phyloP scores from a whole-genome alignment of 257 asterid genomes.

The Mentha longifolia region DNA sequence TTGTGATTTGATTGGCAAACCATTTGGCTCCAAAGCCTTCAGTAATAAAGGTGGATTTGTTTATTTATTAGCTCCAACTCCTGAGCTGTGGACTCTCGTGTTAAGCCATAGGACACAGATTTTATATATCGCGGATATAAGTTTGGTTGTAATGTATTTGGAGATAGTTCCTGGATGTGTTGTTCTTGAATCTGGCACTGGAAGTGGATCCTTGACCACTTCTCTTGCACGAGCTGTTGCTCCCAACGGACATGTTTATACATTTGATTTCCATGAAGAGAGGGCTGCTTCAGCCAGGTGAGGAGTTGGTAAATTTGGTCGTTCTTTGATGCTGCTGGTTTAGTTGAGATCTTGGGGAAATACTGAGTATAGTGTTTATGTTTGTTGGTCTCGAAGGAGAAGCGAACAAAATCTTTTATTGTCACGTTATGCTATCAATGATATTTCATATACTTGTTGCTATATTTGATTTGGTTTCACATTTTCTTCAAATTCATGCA shows the following conservation, averaged over 20 bases:
- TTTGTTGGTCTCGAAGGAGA: not conserved
- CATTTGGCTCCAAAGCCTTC: constrained; percentile 85
- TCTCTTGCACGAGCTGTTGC: constrained; percentile 94
- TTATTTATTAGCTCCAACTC: constrained; percentile 88
- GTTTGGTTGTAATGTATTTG: constrained; percentile 86
- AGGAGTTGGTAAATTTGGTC: constrained; percentile 19
- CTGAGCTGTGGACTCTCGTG: constrained; percentile 95
- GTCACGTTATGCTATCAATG: not conserved
- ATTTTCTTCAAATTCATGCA: not conserved
- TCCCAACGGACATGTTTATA: constrained; percentile 79
- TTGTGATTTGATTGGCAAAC: constrained; percentile 88
- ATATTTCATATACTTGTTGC: not conserved
- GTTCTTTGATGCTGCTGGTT: constrained; percentile 20
- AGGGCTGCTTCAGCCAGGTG: constrained; percentile 95
- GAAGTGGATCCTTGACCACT: constrained; percentile 90
- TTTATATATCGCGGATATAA: constrained; percentile 89
- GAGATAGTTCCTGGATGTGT: constrained; percentile 89
- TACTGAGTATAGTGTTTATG: not conserved
- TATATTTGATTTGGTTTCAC: not conserved
- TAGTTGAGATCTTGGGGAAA: constrained; percentile 3
- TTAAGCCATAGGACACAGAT: constrained; percentile 98
- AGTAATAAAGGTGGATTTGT: constrained; percentile 81
- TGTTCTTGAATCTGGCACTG: constrained; percentile 97
- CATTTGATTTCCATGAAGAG: constrained; percentile 96
- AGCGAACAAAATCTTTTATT: not conserved